A percentile compares a stretch with the other conserved stretches of the same genome.
phyloP scores from a whole-genome alignment of 2,329 filamentous ascomycete species.

The Paraphaeosphaeria sporulosa region DNA sequence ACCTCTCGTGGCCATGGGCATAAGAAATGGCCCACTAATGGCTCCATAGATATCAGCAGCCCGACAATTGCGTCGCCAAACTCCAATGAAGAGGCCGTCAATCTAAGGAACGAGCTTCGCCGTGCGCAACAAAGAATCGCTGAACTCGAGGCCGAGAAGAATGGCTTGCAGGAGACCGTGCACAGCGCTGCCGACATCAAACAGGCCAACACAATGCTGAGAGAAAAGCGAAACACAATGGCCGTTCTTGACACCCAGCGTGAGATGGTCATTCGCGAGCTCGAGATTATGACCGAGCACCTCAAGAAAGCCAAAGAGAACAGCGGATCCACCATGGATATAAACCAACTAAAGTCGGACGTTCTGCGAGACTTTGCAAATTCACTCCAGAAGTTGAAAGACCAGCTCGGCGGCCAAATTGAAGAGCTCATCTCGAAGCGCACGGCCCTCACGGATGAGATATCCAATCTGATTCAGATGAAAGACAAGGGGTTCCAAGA shows the following conservation, averaged over 20 bases:
- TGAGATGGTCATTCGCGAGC: slow-evolving; percentile 91
- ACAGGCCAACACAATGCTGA: slow-evolving; percentile 83
- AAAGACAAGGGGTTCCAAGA: slow-evolving; percentile 94
- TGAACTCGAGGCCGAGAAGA: slow-evolving; percentile 84
- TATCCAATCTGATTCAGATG: slow-evolving; percentile 79
- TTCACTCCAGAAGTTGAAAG: slow-evolving; percentile 74
- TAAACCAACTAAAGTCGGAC: slow-evolving; percentile 71
- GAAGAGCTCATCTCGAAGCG: slow-evolving; percentile 90
- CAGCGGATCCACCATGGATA: slow-evolving; percentile 77
- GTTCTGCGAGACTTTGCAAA: slow-evolving; percentile 69
- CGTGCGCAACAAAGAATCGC: slow-evolving; percentile 84
- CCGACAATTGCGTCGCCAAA: slow-evolving; percentile 69
- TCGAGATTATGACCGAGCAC: slow-evolving; percentile 88
- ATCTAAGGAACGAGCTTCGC: slow-evolving; percentile 74
- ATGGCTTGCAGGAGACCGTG: slow-evolving; percentile 58
- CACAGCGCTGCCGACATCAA: slow-evolving; percentile 69
- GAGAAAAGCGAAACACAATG: slow-evolving; percentile 95
- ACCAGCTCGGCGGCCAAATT: slow-evolving; percentile 76
- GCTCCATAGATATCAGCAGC: slow-evolving; percentile 68
- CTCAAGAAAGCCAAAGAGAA: slow-evolving; percentile 85
- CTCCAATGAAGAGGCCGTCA: slow-evolving; percentile 54
- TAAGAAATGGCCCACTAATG: slow-evolving; percentile 53
- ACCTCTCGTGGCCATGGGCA: slow-evolving; percentile 44
- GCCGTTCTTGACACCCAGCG: slow-evolving; percentile 92
- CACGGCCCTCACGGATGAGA: slow-evolving; percentile 84